Conservation (phyloP, 2,329 filamentous ascomycete species). For the Colletotrichum orbiculare region DNA sequence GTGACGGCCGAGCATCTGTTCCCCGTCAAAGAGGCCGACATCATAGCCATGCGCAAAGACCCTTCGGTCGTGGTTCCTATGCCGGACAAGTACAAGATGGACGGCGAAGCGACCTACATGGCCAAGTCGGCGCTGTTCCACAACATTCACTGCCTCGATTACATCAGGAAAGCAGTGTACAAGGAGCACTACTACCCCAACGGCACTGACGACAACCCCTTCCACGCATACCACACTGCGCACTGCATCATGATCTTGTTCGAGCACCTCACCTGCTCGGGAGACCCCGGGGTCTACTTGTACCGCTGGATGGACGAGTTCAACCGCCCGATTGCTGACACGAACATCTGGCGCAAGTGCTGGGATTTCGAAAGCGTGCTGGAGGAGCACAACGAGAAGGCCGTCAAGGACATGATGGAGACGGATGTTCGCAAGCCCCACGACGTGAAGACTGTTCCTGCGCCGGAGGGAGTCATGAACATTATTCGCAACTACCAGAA, state of each 20-base stretch:
- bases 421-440: conserved; percentile 16
- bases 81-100: conserved; percentile 14
- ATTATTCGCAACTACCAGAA: conserved; percentile 24
- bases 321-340: conserved; percentile 12
- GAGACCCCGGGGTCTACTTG: conserved; percentile 10
- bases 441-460: conserved; percentile 7
- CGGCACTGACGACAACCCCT: conserved; percentile 21
- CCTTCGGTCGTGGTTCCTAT: conserved; percentile 15
- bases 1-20: conserved; percentile 21
- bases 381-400: conserved; percentile 17
- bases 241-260: conserved; percentile 25
- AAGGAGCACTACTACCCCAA: conserved; percentile 21
- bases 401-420: conserved; percentile 13
- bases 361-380: conserved; percentile 18
- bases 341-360: conserved; percentile 24
- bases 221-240: conserved; percentile 16
- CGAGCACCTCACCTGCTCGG: conserved; percentile 18
- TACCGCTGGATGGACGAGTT: conserved; percentile 24
- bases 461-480: conserved; percentile 19
- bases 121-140: conserved; percentile 18
- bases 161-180: conserved; percentile 20
- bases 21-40: conserved; percentile 18
- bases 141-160: conserved; percentile 29
- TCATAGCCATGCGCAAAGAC: conserved; percentile 15
- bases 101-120: conserved; percentile 22